Conservation (phyloP, 805 yeast genomes). For the Metschnikowia gelsemii region DNA sequence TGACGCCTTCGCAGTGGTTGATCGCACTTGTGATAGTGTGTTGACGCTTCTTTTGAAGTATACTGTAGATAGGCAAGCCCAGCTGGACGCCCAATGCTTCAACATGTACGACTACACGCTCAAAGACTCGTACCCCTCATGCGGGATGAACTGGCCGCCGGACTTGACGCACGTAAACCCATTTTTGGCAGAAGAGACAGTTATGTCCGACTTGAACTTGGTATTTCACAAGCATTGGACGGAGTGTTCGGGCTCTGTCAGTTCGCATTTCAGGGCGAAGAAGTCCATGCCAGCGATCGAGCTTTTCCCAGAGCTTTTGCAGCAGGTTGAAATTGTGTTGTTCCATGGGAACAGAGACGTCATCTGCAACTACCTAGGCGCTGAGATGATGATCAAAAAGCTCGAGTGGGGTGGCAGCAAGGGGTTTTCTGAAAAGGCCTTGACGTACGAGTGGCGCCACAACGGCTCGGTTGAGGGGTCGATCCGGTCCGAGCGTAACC, state of each 20-base stretch:
- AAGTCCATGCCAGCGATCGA: conserved; percentile 59
- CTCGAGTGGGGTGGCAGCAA: conserved; percentile 56
- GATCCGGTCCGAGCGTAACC: conserved; percentile 55
- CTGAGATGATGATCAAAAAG: conserved; percentile 60
- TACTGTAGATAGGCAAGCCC: conserved; percentile 28
- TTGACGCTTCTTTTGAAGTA: conserved; percentile 37
- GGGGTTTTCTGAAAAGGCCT: conserved; percentile 47
- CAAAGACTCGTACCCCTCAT: conserved; percentile 72
- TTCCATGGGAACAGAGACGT: conserved; percentile 88
- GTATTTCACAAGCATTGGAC: conserved; percentile 54
- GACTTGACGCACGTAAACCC: conserved; percentile 49
- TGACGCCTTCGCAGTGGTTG: conserved; percentile 9
- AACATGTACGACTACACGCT: conserved; percentile 82
- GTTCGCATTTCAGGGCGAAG: conserved; percentile 48
- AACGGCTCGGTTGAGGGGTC: conserved; percentile 39
- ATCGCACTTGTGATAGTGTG: conserved; percentile 46
- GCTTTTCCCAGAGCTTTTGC: conserved; percentile 64
- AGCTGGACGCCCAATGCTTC: conserved; percentile 53
- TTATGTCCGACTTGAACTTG: conserved; percentile 52
- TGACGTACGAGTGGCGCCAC: conserved; percentile 43
- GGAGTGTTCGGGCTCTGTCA: conserved; percentile 73
- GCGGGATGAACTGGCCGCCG: conserved; percentile 93
- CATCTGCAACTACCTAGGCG: conserved; percentile 81
- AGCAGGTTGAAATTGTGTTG: conserved; percentile 59
- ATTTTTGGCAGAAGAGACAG: conserved; percentile 49